Conservation (phyloP, 73 alveolate genomes). For the Paramecium tetraurelia region DNA sequence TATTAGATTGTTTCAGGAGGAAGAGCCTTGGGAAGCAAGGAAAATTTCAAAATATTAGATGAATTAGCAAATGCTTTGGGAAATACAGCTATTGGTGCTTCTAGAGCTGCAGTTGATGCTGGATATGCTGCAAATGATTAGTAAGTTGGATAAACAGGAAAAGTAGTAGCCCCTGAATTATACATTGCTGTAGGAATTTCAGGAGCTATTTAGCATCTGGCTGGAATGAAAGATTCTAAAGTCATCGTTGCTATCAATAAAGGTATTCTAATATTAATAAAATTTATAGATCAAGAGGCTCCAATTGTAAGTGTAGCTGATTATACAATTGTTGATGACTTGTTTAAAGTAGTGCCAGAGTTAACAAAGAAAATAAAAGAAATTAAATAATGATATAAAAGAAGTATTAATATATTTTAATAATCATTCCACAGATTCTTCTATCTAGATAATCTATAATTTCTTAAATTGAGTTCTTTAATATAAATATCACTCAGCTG, state of each 20-base stretch:
- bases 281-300: slow-evolving; percentile 80
- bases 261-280: not conserved
- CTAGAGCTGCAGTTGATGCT: slow-evolving; percentile 97
- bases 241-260: slow-evolving; percentile 96
- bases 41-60: slow-evolving; percentile 73
- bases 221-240: slow-evolving; percentile 95
- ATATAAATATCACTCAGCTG: too few relatives aligned
- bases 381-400: not conserved
- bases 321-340: slow-evolving; percentile 89
- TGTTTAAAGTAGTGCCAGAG: slow-evolving; percentile 92
- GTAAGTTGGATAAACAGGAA: slow-evolving; percentile 94
- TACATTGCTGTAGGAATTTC: slow-evolving; percentile 95
- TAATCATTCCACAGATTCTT: not conserved
- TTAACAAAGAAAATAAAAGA: slow-evolving; percentile 76
- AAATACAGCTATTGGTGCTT: slow-evolving; percentile 86
- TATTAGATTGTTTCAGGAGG: slow-evolving; percentile 80
- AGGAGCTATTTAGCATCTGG: slow-evolving; percentile 96
- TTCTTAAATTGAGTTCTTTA: too few relatives aligned
- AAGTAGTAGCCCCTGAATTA: slow-evolving; percentile 95
- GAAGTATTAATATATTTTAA: not conserved
- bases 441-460: too few relatives aligned
- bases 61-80: slow-evolving; percentile 77
- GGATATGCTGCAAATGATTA: slow-evolving; percentile 89
- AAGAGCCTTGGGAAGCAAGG: slow-evolving; percentile 82
- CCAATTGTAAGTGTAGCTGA: slow-evolving; percentile 88